Evolutionary conservation across 2,329 filamentous ascomycete genomes (phyloP), one percentile per base, ranked within the genome.

Genomic region (Fusarium austroafricanum): DNA sequence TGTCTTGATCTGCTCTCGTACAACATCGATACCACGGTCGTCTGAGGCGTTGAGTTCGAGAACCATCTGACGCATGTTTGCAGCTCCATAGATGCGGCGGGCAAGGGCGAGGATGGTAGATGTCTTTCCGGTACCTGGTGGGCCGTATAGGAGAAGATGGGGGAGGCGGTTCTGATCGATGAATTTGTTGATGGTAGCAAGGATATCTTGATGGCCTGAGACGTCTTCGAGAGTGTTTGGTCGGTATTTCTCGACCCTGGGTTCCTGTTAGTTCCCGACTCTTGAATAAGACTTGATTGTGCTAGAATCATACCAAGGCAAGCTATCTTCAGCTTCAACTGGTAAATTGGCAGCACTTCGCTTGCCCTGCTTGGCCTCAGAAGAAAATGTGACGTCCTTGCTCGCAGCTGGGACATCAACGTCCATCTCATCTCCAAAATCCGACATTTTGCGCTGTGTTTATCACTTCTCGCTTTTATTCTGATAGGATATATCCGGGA

Each of bases 1-100:
- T 0, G 96, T 99, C 86, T 98, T 99, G 87, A 99, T 99, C 81
- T 99, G 96, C 82, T 99, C 96, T 70, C 94, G 89, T 57, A 99
- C 96, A 3, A 99, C 96, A 71, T 99, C 96, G 78, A 99, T 99
- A 75, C 96, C 96, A 80, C 96, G 88, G 79, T 99, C 96, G 77
- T 99, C 96, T 47, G 94, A 97, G 39, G 96, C 96, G 78, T 99
- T 99, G 70, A 99, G 88, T 81, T 99, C 96, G 33, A 99, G 87
- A 18, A 99, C 96, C 94, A 99, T 98, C 80, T 99, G 96, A 18
- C 95, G 90, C 90, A 97, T 91, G 79, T 98, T 97, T 68, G 92
- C 91, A 60, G 84, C 82, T 53, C 96, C 96, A 76, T 99, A 99
- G 79, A 99, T 98, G 62, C 92, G 89, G 53, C 96, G 89, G 33